Evolutionary conservation across 164 flowering plant species (phyloP), one percentile per base, ranked within the genome.

Genomic region (Platanus orientalis): DNA sequence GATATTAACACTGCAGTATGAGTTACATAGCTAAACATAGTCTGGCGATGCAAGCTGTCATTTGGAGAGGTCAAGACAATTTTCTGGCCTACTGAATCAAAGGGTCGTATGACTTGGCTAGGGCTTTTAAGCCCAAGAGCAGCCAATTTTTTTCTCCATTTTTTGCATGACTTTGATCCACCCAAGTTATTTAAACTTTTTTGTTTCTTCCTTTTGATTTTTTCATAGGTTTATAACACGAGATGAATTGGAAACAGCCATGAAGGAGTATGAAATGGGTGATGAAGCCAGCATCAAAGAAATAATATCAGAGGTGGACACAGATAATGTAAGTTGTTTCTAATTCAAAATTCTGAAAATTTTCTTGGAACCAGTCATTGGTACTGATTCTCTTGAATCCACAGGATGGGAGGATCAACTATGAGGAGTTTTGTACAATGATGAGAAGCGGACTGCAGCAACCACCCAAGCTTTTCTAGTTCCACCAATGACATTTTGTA

Each of bases 331-430:
- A 71, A 81, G 88, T 71, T 50, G 12, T 27, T 0, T 66, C 47
- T 16, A 19, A 44, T 45, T 57, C 7, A 1, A 24, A 32, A 39
- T 25, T 59, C n/a, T 2, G n/a, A 29, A 11, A 50, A 1, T 48
- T 24, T 23, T 55, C 17, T 49, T 20, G 13, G 11, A 40, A 42
- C 51, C 6, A 34, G 45, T 20, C 14, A 45, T n/a, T 6, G 23
- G 39, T 58, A 49, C 68, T 67, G 29, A 73, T 58, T 36, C n/a
- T 73, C 0, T 66, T 60, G 32, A 25, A 29, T 52, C 62, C 62
- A 26, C 79, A 91, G 97, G 97, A 91, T 79, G 97, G 93, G 47
- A 81, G 79, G 66, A 87, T 89, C 65, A 87, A 85, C 71, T 87
- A 85, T 48, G 89, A 84, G 17, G 93, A 87, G 63, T 87, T 87